These are phyloP conservation scores for Auxenochlorella pyrenoidosa DNA, from an alignment of 139 green algal species.

Conservation along the genomic window DNA sequence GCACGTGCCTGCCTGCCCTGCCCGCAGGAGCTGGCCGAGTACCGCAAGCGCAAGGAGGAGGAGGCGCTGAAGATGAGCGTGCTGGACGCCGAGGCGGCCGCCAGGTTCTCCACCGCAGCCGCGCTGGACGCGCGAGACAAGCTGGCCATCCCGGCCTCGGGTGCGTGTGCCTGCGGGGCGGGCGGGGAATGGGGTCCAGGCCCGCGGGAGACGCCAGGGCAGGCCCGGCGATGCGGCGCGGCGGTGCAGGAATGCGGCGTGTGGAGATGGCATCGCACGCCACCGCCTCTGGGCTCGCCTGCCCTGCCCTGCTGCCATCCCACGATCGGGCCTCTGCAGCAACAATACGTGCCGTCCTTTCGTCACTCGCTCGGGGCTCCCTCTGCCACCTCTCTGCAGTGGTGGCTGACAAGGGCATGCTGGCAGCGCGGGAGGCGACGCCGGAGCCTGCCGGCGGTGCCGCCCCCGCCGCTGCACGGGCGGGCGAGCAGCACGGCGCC, in stretches of 20 bases:
- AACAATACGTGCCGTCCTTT: too few relatives aligned
- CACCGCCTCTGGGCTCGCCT: too few relatives aligned
- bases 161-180: neutral
- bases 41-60: conserved; percentile 68
- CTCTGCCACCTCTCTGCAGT: neutral
- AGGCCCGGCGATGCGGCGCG: too few relatives aligned
- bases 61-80: conserved; percentile 80
- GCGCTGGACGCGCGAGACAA: conserved; percentile 33
- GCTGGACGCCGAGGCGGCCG: conserved; percentile 77
- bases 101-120: conserved; percentile 67
- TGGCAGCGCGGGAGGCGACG: conserved; percentile 2
- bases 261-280: too few relatives aligned
- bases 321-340: too few relatives aligned
- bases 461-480: neutral
- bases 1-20: neutral
- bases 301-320: too few relatives aligned
- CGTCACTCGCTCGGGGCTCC: too few relatives aligned
- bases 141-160: conserved; percentile 15
- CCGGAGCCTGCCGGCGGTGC: neutral
- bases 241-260: too few relatives aligned
- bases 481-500: too few relatives aligned
- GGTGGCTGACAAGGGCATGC: neutral
- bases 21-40: conserved; percentile 72
- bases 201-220: too few relatives aligned
- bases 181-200: neutral